Base-by-base conservation (phyloP, 2,329 filamentous ascomycete species). In the Scolecobasidium constrictum region DNA sequence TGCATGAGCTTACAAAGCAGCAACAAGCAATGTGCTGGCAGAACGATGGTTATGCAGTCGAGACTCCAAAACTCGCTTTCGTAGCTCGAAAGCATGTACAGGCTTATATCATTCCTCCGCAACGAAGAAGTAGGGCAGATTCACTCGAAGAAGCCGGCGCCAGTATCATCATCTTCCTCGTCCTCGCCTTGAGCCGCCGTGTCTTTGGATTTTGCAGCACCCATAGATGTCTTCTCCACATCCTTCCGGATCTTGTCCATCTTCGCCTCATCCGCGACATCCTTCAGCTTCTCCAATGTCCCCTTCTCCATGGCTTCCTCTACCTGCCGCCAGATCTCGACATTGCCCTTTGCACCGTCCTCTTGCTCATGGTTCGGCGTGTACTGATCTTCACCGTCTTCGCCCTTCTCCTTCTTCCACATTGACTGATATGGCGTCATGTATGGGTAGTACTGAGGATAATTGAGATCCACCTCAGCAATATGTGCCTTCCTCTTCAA, bases 381-480 rank as follows among this genome's bases (percentile, higher is more conserved):
- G n/a, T 31, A 31, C n/a, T 31, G 26, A 7, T 31, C 26, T 40
- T 66, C 60, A 2, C 55, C 53, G 15, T 59, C 59, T 28, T 52
- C 52, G n/a, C 54, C 53, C 19, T 56, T 63, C 48, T 43, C 57
- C 51, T 43, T 48, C 42, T 47, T 54, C 48, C 71, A 81, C 3
- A 81, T 57, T 16, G 73, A 69, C 49, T 83, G 69, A 60, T 92
- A 92, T 17, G 72, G 67, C 58, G 84, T 77, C 52, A 79, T 68
- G 35, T 83, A 73, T 2, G 85, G 85, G 48, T 76, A 83, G 59
- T 80, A 82, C 42, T 76, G 71, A 1, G 83, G 77, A 56, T 92
- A 92, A 52, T 84, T 78, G 48, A 83, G 66, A 55, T 90, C 84
- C 11, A 88, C 75, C 55, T 87, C 74, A 19, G 77, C 77, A 18